These are phyloP conservation scores for Streptanthus diversifolius DNA, from an alignment of 345 rosid species.

Conservation along the genomic window DNA sequence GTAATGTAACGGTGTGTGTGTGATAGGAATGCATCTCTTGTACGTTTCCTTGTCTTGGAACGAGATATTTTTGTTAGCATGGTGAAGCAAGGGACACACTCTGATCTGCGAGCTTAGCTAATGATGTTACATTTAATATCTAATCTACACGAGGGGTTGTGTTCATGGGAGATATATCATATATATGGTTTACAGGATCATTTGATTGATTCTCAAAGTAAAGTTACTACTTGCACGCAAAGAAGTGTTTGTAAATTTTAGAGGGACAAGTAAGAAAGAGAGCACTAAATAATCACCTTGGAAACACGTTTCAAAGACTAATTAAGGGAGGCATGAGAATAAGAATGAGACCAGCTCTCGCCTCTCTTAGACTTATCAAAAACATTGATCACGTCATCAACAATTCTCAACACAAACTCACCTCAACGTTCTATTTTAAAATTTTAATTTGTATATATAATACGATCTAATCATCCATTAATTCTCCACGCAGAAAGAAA, in stretches of 20 bases:
- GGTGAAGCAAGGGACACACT: neutral
- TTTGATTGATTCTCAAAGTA: neutral
- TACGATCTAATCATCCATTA: neutral
- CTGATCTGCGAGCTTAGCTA: neutral
- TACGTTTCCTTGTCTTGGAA: conserved; percentile 11
- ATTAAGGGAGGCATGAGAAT: neutral
- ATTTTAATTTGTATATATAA: neutral
- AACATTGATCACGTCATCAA: conserved; percentile 15
- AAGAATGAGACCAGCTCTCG: neutral
- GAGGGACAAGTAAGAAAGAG: neutral
- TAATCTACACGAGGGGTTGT: neutral
- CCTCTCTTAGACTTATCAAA: conserved; percentile 9
- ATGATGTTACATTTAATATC: neutral
- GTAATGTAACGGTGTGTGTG: conserved; percentile 23
- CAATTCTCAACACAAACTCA: conserved; percentile 7
- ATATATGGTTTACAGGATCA: neutral
- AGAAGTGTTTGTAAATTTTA: neutral
- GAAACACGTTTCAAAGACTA: conserved; percentile 1
- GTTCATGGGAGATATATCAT: no score
- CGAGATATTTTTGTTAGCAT: neutral
- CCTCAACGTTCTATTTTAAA: neutral
- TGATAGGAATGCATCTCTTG: conserved; percentile 7
- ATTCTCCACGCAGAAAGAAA: neutral
- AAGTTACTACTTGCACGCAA: neutral
- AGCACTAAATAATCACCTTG: neutral